phyloP scores from a whole-genome alignment of 208 protist genomes.

The Trypanosoma platydactyli region DNA sequence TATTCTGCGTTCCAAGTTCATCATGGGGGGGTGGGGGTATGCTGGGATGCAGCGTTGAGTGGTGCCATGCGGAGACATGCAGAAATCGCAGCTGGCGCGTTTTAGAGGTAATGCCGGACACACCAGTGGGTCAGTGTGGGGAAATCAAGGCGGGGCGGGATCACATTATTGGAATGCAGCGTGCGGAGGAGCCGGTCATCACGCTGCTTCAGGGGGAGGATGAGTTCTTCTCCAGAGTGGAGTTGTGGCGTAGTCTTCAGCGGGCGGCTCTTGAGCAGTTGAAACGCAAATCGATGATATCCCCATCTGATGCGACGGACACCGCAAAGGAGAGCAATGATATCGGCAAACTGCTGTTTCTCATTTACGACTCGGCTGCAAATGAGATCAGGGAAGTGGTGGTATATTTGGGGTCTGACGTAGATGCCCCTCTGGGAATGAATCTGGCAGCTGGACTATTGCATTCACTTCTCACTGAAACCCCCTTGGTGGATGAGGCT shows the following conservation, averaged over 20 bases:
- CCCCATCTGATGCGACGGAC: not conserved
- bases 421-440: constrained; percentile 61
- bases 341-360: constrained; percentile 57
- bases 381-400: constrained; percentile 74
- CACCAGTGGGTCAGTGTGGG: constrained; percentile 44
- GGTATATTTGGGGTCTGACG: constrained; percentile 55
- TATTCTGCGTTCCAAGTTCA: constrained; percentile 36
- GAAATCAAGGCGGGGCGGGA: constrained; percentile 58
- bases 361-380: constrained; percentile 71
- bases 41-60: constrained; percentile 88
- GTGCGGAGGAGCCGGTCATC: constrained; percentile 49
- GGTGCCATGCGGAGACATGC: constrained; percentile 37
- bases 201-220: constrained; percentile 60
- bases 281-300: constrained; percentile 13
- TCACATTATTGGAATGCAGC: constrained; percentile 89
- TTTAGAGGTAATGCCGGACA: constrained; percentile 55
- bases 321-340: not conserved
- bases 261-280: constrained; percentile 34
- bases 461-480: constrained; percentile 50
- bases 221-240: constrained; percentile 67
- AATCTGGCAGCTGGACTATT: constrained; percentile 70
- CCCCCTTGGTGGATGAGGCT: not conserved
- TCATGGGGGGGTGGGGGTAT: constrained; percentile 56
- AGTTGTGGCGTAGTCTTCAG: constrained; percentile 60
- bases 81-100: constrained; percentile 60